Conservation (phyloP, 768 basidiomycete species). For the Leccinum rimulosum region DNA sequence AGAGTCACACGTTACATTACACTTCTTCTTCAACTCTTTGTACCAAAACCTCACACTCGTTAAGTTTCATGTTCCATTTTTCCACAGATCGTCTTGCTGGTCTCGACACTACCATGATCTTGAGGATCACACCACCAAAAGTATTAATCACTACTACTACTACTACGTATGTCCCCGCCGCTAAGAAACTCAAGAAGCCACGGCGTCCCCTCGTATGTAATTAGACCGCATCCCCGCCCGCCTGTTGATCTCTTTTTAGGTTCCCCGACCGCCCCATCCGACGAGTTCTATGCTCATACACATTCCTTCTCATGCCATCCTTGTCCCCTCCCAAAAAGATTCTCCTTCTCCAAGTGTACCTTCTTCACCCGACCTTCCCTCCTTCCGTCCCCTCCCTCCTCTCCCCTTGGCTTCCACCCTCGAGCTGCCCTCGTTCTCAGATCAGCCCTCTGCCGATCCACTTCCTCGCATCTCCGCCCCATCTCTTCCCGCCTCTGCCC, state of each 20-base stretch:
- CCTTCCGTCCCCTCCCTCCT: constrained; percentile 33
- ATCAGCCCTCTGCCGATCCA: constrained; percentile 19
- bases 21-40: too few relatives aligned
- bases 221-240: constrained; percentile 3
- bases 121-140: constrained; percentile 33
- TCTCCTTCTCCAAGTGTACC: constrained; percentile 15
- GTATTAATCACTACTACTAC: constrained; percentile 27
- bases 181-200: constrained; percentile 25
- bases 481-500: constrained; percentile 18
- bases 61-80: constrained; percentile 32
- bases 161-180: constrained; percentile 18
- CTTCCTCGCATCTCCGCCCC: constrained; percentile 1
- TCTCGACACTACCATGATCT: constrained; percentile 37
- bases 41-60: not conserved
- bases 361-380: constrained; percentile 10
- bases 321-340: constrained; percentile 5
- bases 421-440: constrained; percentile 37
- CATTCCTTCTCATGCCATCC: constrained; percentile 3
- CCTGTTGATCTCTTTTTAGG: constrained; percentile 17
- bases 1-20: too few relatives aligned
- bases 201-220: constrained; percentile 32
- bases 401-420: constrained; percentile 38
- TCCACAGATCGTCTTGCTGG: constrained; percentile 43
- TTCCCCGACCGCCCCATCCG: constrained; percentile 11
- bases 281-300: constrained; percentile 18